Conservation (phyloP, 441 rosid genomes). For the Biscutella laevigata region DNA sequence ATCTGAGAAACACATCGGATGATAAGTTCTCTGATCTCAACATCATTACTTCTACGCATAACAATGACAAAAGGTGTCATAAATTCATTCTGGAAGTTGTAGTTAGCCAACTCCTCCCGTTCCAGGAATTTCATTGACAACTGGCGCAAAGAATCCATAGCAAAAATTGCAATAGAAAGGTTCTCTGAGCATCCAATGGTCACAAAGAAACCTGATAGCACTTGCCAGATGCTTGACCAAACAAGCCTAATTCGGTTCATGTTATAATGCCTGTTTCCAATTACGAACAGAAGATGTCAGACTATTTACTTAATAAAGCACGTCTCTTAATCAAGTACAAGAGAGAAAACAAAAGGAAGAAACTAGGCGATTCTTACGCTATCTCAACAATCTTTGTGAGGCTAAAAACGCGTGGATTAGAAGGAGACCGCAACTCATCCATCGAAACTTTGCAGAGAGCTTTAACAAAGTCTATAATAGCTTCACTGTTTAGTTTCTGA, state of each 20-base stretch:
- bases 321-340: slow-evolving; percentile 18
- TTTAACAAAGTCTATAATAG: slow-evolving; percentile 90
- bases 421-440: slow-evolving; percentile 90
- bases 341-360: slow-evolving; percentile 16
- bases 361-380: slow-evolving; percentile 59
- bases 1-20: slow-evolving; percentile 98
- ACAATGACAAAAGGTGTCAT: slow-evolving; percentile 99
- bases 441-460: slow-evolving; percentile 99
- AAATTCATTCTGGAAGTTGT: slow-evolving; percentile 97
- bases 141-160: slow-evolving; percentile 98
- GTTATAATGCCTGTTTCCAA: slow-evolving; percentile 84
- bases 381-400: slow-evolving; percentile 99
- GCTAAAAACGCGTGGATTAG: slow-evolving; percentile 97
- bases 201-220: slow-evolving; percentile 94
- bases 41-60: slow-evolving; percentile 97
- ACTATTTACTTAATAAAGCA: slow-evolving; percentile 2
- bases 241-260: slow-evolving; percentile 99
- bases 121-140: slow-evolving; percentile 95
- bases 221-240: slow-evolving; percentile 99
- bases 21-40: slow-evolving; percentile 95
- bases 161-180: slow-evolving; percentile 98
- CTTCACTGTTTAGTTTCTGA: slow-evolving; percentile 97
- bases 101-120: slow-evolving; percentile 95
- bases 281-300: slow-evolving; percentile 19
- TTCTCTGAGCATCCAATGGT: slow-evolving; percentile 96